A percentile compares a stretch with the other conserved stretches of the same genome.
These are phyloP conservation scores for Arthroderma uncinatum DNA, from an alignment of 2,329 filamentous ascomycete species.

Conservation along the genomic window DNA sequence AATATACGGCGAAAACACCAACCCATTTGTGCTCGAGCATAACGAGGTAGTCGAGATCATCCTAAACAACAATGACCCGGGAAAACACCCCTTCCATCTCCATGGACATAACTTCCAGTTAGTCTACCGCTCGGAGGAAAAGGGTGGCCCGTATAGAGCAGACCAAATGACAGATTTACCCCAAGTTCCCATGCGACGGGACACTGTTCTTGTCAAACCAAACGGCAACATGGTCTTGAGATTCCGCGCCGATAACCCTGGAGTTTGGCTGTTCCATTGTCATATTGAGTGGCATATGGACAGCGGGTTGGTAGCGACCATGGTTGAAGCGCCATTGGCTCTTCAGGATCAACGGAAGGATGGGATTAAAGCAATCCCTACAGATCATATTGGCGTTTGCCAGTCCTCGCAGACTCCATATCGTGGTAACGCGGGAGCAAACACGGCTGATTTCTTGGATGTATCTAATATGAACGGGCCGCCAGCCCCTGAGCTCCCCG, in stretches of 20 bases:
- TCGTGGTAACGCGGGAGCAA: conserved; percentile 62
- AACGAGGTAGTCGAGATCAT: conserved; percentile 9
- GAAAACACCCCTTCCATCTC: conserved; percentile 31
- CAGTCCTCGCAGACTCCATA: conserved; percentile 39
- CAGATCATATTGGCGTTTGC: conserved; percentile 17
- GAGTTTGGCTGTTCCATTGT: conserved; percentile 37
- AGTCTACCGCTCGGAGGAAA: conserved; percentile 7
- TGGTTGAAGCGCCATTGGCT: conserved; percentile 40
- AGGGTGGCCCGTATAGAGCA: conserved; percentile 22
- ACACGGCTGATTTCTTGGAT: conserved; percentile 52
- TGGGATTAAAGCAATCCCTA: conserved; percentile 13
- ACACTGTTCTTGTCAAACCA: conserved; percentile 42
- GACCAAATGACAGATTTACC: conserved; percentile 28
- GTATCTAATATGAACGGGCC: conserved; percentile 48
- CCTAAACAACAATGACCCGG: conserved; percentile 11
- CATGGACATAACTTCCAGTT: conserved; percentile 26
- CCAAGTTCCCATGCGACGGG: conserved; percentile 37
- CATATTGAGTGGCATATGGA: conserved; percentile 42
- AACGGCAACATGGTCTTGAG: conserved; percentile 43
- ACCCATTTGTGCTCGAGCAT: conserved; percentile 9
- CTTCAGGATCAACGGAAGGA: conserved; percentile 5
- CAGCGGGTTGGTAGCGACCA: conserved; percentile 41
- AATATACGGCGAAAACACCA: conserved; percentile 10
- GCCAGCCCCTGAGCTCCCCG: conserved; percentile 44
- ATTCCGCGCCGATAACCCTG: conserved; percentile 42